A percentile compares a stretch with the other conserved stretches of the same genome.
Evolutionary conservation across 345 rosid species (phyloP).

Genomic region (Rubroshorea leprosula): DNA sequence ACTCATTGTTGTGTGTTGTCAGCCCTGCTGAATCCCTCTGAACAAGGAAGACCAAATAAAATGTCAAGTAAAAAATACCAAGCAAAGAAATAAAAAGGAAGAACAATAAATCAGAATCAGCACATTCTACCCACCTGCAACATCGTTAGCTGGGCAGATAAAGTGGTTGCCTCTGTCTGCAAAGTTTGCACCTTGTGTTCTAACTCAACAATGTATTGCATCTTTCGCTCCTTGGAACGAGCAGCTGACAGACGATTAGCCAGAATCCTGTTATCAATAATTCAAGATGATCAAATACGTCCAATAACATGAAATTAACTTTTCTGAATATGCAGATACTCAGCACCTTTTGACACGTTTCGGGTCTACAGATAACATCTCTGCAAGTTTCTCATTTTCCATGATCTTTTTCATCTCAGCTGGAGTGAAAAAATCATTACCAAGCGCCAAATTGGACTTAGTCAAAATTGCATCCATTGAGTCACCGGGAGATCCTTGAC

Average conservation of each 20-base stretch:
- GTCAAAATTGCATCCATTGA: conserved; percentile 44
- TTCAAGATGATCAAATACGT: not conserved
- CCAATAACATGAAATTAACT: not conserved
- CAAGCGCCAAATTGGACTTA: conserved; percentile 38
- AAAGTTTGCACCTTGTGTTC: conserved; percentile 87
- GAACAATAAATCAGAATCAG: not conserved
- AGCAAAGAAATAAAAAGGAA: not conserved
- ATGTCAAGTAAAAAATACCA: not conserved
- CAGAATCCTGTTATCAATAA: conserved; percentile 48
- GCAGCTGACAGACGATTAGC: conserved; percentile 89
- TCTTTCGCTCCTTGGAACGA: conserved; percentile 83
- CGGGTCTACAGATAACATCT: conserved; percentile 61
- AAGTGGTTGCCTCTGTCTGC: conserved; percentile 77
- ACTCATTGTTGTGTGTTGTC: conserved; percentile 44
- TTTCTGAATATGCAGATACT: not conserved
- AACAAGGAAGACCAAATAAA: conserved; percentile 9
- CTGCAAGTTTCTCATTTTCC: conserved; percentile 73
- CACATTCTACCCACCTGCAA: conserved; percentile 46
- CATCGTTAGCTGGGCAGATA: conserved; percentile 71
- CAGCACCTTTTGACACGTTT: conserved; percentile 47
- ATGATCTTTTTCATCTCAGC: conserved; percentile 67
- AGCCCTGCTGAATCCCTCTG: conserved; percentile 51
- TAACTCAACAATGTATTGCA: conserved; percentile 60
- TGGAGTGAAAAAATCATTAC: conserved; percentile 52
- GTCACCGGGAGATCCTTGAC: conserved; percentile 29